Evolutionary conservation across 192 early-diverging fungal genomes (phyloP).

Genomic region (Phycomyces nitens): DNA sequence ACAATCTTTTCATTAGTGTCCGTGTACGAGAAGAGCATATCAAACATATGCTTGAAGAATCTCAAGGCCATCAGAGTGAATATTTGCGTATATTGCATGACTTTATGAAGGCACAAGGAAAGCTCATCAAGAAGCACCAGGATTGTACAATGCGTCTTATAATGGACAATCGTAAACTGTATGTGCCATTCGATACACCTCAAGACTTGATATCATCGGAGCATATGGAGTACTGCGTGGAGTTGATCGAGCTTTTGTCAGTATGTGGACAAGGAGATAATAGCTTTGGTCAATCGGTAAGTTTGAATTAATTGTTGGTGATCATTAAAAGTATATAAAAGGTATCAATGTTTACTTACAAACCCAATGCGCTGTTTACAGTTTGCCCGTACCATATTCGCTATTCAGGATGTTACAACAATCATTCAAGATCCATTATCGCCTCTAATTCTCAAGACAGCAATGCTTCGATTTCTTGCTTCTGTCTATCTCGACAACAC

Average conservation of each 20-base stretch:
- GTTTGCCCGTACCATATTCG: conserved; percentile 26
- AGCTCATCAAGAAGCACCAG: conserved; percentile 18
- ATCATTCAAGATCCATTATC: conserved; percentile 1
- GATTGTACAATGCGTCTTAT: conserved; percentile 20
- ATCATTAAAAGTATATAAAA: too few species aligned
- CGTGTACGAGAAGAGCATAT: conserved; percentile 15
- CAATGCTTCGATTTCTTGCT: conserved; percentile 9
- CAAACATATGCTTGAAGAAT: conserved; percentile 10
- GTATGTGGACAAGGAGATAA: conserved; percentile 27
- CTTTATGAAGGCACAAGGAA: conserved; percentile 19
- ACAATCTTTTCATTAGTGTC: conserved; percentile 14
- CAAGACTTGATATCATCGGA: conserved; percentile 11
- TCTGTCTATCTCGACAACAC: conserved; percentile 22
- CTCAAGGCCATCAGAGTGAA: conserved; percentile 7
- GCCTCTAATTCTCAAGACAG: conserved; percentile 7
- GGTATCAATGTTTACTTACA: background rate
- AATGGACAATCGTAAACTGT: conserved; percentile 14
- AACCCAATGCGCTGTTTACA: background rate
- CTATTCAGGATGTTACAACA: conserved; percentile 9
- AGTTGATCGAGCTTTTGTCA: conserved; percentile 17
- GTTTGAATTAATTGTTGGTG: too few species aligned
- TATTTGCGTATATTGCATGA: conserved; percentile 21
- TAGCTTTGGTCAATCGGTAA: conserved; percentile 26
- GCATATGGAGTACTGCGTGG: conserved; percentile 14
- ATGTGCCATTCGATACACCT: conserved; percentile 14